Conservation (phyloP, 139 green algal species). For the Micromonas commoda region DNA sequence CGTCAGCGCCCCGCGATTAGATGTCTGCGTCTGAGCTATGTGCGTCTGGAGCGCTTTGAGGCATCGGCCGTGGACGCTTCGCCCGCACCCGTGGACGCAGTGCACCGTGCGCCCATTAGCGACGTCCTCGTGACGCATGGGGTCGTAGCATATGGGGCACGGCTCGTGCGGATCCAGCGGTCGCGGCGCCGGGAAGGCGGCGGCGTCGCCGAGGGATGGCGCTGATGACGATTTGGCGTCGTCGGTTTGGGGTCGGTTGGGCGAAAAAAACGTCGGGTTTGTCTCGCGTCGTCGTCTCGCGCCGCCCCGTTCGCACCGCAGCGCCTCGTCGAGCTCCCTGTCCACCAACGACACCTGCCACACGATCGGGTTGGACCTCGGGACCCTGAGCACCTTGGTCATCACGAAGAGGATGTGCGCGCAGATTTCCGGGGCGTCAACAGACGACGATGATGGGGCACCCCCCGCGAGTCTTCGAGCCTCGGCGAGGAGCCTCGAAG, state of each 20-base stretch:
- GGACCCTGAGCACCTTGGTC: conserved; percentile 55
- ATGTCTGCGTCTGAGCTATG: too few relatives aligned
- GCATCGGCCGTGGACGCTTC: conserved; percentile 57
- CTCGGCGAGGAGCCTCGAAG: too few relatives aligned
- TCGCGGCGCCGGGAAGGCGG: background rate
- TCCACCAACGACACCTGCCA: conserved; percentile 62
- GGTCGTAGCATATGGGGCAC: conserved; percentile 63
- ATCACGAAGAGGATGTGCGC: conserved; percentile 60
- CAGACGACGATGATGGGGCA: background rate
- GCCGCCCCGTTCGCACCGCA: conserved; percentile 34
- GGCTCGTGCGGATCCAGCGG: conserved; percentile 45
- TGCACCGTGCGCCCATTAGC: conserved; percentile 37
- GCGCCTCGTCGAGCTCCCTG: conserved; percentile 59
- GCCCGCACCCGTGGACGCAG: conserved; percentile 50
- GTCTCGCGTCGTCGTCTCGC: background rate
- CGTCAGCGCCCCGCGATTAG: conserved; percentile 36
- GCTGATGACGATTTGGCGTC: too few relatives aligned
- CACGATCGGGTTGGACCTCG: conserved; percentile 49
- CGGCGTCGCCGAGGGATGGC: too few relatives aligned
- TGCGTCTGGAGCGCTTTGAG: conserved; percentile 35
- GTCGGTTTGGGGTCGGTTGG: too few relatives aligned
- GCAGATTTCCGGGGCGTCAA: conserved; percentile 43
- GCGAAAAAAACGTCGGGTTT: too few relatives aligned
- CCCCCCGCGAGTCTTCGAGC: too few relatives aligned
- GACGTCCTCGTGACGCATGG: conserved; percentile 42